Evolutionary conservation across 345 rosid species (phyloP).

Genomic region (Moringa oleifera): DNA sequence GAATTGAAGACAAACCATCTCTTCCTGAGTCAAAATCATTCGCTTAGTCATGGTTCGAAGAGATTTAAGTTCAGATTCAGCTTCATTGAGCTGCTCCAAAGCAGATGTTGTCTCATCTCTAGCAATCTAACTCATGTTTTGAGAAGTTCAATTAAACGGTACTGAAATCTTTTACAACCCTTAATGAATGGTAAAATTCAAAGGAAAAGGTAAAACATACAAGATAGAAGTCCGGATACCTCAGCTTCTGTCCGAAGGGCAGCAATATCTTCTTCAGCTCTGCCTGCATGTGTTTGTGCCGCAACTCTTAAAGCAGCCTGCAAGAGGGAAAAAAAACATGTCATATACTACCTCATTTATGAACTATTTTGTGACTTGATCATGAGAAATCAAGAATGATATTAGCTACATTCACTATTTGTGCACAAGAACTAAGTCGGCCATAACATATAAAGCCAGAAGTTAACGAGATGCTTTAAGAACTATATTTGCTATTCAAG

Average conservation of each 20-base stretch:
- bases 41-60: slow-evolving; percentile 67
- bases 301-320: slow-evolving; percentile 74
- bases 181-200: neutral
- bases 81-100: slow-evolving; percentile 59
- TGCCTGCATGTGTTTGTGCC: slow-evolving; percentile 45
- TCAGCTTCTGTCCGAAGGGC: slow-evolving; percentile 67
- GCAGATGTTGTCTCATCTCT: slow-evolving; percentile 69
- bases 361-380: slow-evolving; percentile 5
- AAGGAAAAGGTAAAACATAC: slow-evolving; percentile 15
- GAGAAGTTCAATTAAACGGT: slow-evolving; percentile 6
- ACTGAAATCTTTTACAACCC: neutral
- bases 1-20: slow-evolving; percentile 56
- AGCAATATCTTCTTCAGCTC: slow-evolving; percentile 42
- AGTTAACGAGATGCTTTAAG: too few species aligned
- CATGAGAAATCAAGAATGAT: slow-evolving; percentile 3
- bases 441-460: neutral
- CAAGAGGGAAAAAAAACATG: slow-evolving; percentile 18
- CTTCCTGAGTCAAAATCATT: slow-evolving; percentile 75
- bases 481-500: too few species aligned
- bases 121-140: slow-evolving; percentile 42
- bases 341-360: slow-evolving; percentile 14
- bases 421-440: neutral
- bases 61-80: slow-evolving; percentile 49
- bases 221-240: slow-evolving; percentile 37
- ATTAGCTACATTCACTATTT: neutral